These are phyloP conservation scores for Trichoderma brevicompactum DNA, from an alignment of 2,329 filamentous ascomycete species.

Conservation along the genomic window DNA sequence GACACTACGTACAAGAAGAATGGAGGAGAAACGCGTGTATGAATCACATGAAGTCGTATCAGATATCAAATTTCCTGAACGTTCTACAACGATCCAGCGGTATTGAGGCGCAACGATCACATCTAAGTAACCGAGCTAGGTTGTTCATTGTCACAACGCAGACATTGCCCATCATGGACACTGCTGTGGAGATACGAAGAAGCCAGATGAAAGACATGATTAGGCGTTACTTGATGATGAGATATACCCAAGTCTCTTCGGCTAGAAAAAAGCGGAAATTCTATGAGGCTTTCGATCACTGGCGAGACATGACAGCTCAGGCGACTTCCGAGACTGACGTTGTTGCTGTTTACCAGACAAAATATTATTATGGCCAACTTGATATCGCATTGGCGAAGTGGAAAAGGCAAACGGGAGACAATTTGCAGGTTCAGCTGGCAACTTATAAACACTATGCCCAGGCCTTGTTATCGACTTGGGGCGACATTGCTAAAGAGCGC, in stretches of 20 bases:
- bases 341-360: conserved; percentile 31
- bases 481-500: conserved; percentile 32
- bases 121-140: conserved; percentile 36
- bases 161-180: conserved; percentile 38
- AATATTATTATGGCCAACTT: conserved; percentile 28
- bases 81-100: conserved; percentile 29
- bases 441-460: conserved; percentile 34
- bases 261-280: conserved; percentile 41
- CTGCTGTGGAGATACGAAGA: conserved; percentile 36
- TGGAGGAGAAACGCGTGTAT: conserved; percentile 31
- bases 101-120: conserved; percentile 31
- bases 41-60: conserved; percentile 26
- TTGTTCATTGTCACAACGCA: conserved; percentile 41
- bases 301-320: conserved; percentile 35
- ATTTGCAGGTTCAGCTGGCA: conserved; percentile 31
- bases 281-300: conserved; percentile 40
- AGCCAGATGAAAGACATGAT: conserved; percentile 38
- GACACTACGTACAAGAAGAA: conserved; percentile 33
- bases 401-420: conserved; percentile 15
- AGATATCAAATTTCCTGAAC: conserved; percentile 30
- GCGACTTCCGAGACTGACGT: conserved; percentile 29
- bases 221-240: conserved; percentile 42
- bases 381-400: conserved; percentile 23
- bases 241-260: conserved; percentile 44
- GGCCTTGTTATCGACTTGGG: conserved; percentile 36